phyloP scores from a whole-genome alignment of 495 filamentous ascomycete genomes.

The Staphylotrichum longicolle region DNA sequence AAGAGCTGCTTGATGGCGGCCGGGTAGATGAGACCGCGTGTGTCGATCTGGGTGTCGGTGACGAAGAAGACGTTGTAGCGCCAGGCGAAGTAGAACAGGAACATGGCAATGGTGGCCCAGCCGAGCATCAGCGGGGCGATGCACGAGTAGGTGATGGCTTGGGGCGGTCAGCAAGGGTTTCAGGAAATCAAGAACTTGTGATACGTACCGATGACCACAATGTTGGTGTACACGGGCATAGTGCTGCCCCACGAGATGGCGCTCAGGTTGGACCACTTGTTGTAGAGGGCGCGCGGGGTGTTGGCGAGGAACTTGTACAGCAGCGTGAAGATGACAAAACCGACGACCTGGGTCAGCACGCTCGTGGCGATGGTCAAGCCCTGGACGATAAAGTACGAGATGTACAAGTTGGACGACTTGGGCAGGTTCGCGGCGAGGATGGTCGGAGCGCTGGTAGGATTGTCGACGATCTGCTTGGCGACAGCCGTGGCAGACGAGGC shows the following conservation, averaged over 20 bases:
- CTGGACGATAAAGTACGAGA: conserved; percentile 92
- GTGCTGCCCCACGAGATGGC: conserved; percentile 84
- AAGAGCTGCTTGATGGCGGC: conserved; percentile 90
- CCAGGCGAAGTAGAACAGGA: conserved; percentile 89
- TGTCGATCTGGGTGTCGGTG: conserved; percentile 79
- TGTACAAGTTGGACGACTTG: conserved; percentile 86
- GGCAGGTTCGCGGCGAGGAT: conserved; percentile 77
- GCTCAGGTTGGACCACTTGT: conserved; percentile 59
- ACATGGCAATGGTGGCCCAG: conserved; percentile 80
- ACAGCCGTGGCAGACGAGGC: conserved; percentile 69
- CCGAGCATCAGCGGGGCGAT: conserved; percentile 89
- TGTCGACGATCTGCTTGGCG: conserved; percentile 57
- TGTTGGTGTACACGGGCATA: conserved; percentile 79
- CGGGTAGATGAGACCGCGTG: conserved; percentile 83
- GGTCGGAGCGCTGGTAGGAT: conserved; percentile 58
- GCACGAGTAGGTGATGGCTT: conserved; percentile 79
- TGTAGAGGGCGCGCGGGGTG: conserved; percentile 58
- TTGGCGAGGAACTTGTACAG: conserved; percentile 64
- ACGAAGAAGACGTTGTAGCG: conserved; percentile 95
- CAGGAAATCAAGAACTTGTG: no score
- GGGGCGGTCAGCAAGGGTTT: conserved; percentile 1
- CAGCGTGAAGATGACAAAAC: conserved; percentile 72
- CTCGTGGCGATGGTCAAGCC: conserved; percentile 79
- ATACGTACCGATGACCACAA: conserved; percentile 73
- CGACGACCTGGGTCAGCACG: conserved; percentile 72